Base-by-base conservation (phyloP, 2,329 filamentous ascomycete genomes). In the Akanthomyces lecanii region DNA sequence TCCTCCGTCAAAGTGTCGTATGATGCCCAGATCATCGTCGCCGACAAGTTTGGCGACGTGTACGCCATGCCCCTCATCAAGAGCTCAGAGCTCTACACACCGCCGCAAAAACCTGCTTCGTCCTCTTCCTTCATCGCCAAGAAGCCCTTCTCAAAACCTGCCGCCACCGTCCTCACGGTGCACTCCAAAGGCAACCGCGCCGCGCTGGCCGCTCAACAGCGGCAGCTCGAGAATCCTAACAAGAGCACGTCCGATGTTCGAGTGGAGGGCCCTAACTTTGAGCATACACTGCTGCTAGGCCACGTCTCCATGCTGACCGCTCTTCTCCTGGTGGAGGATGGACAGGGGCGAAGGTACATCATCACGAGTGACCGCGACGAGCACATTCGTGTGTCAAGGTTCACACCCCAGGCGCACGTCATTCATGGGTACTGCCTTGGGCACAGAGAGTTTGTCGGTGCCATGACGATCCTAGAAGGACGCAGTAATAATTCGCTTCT, bases 41-140 rank as follows among this genome's bases (percentile, higher is more conserved):
- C 87, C 59, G 95, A 99, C 79, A 99, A 99, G 75, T 98, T 98
- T 71, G 95, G 95, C 67, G 95, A 99, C 74, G 94, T 97, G 65
- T 98, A 97, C 76, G 85, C 90, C 12, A 77, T 99, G 8, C 94
- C 95, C 16, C 80, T 98, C 3, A 73, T 92, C 51, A 71, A 71
- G 62, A 61, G 63, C 48, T 54, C 64, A 18, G 61, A 67, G 23
- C 60, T 67, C 16, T 55, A 57, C 63, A 21, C 59, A 65, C 65
- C 63, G 64, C 54, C 57, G 59, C 71, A 64, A 54, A 70, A 67
- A 7, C 33, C 7, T 42, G 70, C 67, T 40, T 63, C 62, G 23
- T 66, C 69, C 53, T 47, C 64, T 65, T 42, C 61, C 70, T 38
- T 60, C 28, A 8, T n/a, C 18, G 10, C 45, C 67, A 36, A 45